phyloP scores from a whole-genome alignment of 805 yeast genomes.

The Scheffersomyces stipitis region DNA sequence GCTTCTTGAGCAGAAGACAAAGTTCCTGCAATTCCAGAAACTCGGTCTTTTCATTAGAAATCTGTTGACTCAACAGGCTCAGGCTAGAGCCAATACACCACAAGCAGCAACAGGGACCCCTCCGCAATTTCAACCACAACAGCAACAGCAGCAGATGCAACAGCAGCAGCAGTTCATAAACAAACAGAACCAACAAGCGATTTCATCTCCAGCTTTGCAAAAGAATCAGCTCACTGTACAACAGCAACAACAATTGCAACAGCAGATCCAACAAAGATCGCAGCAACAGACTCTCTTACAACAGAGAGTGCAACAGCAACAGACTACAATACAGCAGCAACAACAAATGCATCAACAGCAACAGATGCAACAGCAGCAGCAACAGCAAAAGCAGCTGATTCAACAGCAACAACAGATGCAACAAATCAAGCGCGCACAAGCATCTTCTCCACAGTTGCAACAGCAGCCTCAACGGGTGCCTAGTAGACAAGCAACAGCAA shows the following conservation, averaged over 20 bases:
- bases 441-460: not conserved
- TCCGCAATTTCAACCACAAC: conserved; percentile 1
- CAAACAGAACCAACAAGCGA: no score
- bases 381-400: not conserved
- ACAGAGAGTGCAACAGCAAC: not conserved
- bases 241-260: conserved; percentile 4
- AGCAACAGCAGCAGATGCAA: conserved; percentile 4
- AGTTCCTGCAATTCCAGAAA: conserved; percentile 50
- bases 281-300: not conserved
- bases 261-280: conserved; percentile 1
- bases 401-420: not conserved
- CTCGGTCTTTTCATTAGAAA: conserved; percentile 49
- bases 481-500: conserved; percentile 2
- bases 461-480: conserved; percentile 1
- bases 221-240: conserved; percentile 4
- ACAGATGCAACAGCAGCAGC: conserved; percentile 5
- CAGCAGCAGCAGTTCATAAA: conserved; percentile 1
- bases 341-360: conserved; percentile 1
- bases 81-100: conserved; percentile 5
- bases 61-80: conserved; percentile 37
- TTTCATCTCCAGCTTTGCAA: not conserved
- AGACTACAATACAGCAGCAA: conserved; percentile 10
- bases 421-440: not conserved
- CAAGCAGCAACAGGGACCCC: not conserved
- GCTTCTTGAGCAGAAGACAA: conserved; percentile 46